Conservation (phyloP, 2,329 filamentous ascomycete genomes). For the Graphilbum ipis-grandicollis region DNA sequence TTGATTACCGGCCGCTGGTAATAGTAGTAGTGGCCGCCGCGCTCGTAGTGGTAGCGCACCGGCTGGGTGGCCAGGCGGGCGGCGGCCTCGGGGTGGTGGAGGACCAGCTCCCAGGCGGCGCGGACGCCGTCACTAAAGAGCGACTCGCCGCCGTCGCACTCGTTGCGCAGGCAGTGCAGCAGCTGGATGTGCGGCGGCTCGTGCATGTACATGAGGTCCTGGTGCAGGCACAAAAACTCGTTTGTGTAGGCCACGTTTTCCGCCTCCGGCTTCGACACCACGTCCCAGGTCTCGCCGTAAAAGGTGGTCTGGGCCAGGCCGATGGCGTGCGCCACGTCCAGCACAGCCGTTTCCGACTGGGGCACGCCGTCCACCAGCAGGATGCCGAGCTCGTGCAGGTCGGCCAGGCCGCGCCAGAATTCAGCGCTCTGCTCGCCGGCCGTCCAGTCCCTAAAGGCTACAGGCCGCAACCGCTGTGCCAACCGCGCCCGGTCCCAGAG, state of each 20-base stretch:
- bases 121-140: constrained; percentile 65
- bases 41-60: constrained; percentile 49
- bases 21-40: constrained; percentile 46
- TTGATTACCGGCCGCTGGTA: constrained; percentile 36
- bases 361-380: constrained; percentile 65
- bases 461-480: constrained; percentile 21
- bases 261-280: constrained; percentile 61
- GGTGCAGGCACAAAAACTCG: constrained; percentile 70
- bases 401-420: constrained; percentile 43
- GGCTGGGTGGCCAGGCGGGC: constrained; percentile 42
- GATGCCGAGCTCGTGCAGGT: constrained; percentile 51
- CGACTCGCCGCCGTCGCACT: constrained; percentile 63
- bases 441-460: constrained; percentile 61
- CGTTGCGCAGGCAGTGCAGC: constrained; percentile 76
- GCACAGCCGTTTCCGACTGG: constrained; percentile 44
- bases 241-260: constrained; percentile 89
- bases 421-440: constrained; percentile 26
- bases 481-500: constrained; percentile 25
- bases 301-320: constrained; percentile 73
- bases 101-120: constrained; percentile 28
- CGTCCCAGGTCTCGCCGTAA: constrained; percentile 84
- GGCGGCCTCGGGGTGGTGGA: constrained; percentile 31
- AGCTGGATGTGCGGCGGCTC: constrained; percentile 70
- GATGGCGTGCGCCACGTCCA: constrained; percentile 51
- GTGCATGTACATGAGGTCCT: constrained; percentile 78